Evolutionary conservation across 139 green algal species (phyloP).

Genomic region (Picochlorum sp.): DNA sequence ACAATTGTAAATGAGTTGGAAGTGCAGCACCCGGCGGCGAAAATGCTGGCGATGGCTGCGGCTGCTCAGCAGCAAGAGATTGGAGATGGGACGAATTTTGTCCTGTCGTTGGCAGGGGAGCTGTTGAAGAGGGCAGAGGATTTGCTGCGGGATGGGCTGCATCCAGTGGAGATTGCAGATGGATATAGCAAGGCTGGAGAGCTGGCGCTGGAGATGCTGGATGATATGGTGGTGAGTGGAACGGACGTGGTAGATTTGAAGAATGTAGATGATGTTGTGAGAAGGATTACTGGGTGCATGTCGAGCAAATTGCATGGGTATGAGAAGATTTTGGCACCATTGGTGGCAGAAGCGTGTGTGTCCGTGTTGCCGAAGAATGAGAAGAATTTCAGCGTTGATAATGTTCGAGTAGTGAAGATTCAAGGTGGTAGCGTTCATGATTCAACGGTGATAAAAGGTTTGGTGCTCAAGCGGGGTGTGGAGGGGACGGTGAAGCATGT

Average conservation of each 20-base stretch:
- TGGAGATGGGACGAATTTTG: conserved; percentile 95
- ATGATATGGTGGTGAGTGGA: conserved; percentile 66
- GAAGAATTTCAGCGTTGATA: conserved; percentile 98
- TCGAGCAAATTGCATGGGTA: conserved; percentile 86
- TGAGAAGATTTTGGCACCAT: conserved; percentile 70
- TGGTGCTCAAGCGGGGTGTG: conserved; percentile 80
- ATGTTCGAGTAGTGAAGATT: conserved; percentile 94
- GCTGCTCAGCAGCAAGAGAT: conserved; percentile 92
- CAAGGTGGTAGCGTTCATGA: conserved; percentile 56
- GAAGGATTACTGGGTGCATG: conserved; percentile 69
- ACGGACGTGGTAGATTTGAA: conserved; percentile 70
- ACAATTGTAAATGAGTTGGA: conserved; percentile 96
- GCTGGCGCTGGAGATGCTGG: conserved; percentile 76
- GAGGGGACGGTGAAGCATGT: conserved; percentile 76
- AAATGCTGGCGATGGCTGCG: conserved; percentile 86
- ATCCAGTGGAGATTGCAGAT: conserved; percentile 88
- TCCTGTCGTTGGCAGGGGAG: conserved; percentile 89
- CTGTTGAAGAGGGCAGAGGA: conserved; percentile 81
- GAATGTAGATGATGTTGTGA: conserved; percentile 56
- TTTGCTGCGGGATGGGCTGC: conserved; percentile 84
- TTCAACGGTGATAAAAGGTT: conserved; percentile 66
- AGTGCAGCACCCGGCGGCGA: conserved; percentile 93
- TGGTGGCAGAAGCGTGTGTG: conserved; percentile 91
- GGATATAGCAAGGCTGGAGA: conserved; percentile 81
- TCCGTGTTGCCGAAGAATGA: conserved; percentile 88